These are phyloP conservation scores for Pyricularia grisea DNA, from an alignment of 2,329 filamentous ascomycete genomes.

Conservation along the genomic window DNA sequence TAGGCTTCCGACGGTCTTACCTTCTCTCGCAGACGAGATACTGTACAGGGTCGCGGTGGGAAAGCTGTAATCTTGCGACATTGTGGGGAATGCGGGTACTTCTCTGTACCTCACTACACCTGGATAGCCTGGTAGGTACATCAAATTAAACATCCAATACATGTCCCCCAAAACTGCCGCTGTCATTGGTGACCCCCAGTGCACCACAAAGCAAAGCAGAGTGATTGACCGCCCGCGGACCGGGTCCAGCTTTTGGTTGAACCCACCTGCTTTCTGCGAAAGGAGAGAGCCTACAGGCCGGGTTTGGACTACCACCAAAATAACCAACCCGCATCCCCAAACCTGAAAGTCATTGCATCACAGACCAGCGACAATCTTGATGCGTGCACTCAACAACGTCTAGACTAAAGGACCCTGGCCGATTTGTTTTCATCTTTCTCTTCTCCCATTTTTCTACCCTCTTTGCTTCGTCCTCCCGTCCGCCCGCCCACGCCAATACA, in stretches of 20 bases:
- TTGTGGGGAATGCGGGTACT: not conserved
- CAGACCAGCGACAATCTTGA: not conserved
- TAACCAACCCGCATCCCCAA: not conserved
- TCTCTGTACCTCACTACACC: not conserved
- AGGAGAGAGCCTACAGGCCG: not conserved
- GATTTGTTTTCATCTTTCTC: not conserved
- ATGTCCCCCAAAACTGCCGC: not conserved
- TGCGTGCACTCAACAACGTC: not conserved
- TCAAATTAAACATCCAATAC: not conserved
- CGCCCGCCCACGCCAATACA: conserved; percentile 9
- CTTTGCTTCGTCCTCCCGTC: not conserved
- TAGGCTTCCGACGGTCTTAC: not conserved
- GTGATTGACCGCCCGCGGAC: not conserved
- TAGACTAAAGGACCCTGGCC: not conserved
- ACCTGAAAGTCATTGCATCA: conserved; percentile 2
- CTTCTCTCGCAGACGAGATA: not conserved
- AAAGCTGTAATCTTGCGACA: not conserved
- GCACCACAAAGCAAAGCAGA: not conserved
- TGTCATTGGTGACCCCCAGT: not conserved
- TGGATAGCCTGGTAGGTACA: not conserved
- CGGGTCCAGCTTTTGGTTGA: not conserved
- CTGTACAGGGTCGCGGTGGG: not conserved
- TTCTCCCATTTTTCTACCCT: not conserved
- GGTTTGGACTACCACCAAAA: conserved; percentile 4
- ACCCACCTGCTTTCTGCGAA: not conserved